Conservation (phyloP, 768 basidiomycete genomes). For the Russula virescens region DNA sequence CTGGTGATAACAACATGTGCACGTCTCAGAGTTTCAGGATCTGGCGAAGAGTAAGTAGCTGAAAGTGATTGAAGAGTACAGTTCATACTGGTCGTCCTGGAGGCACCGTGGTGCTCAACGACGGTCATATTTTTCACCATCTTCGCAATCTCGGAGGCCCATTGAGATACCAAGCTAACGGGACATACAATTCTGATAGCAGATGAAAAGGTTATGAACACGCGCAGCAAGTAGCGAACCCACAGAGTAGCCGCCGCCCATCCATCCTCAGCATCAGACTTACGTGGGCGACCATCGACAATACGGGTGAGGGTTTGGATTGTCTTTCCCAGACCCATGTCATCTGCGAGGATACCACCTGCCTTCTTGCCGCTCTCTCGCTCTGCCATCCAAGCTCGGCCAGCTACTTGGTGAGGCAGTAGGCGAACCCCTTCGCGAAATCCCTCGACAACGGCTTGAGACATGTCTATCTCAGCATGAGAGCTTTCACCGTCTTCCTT, state of each 20-base stretch:
- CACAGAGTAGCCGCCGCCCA: slow-evolving; percentile 70
- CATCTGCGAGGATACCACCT: slow-evolving; percentile 90
- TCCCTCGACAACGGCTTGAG: slow-evolving; percentile 67
- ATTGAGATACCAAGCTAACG: slow-evolving; percentile 82
- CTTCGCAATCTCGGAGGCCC: slow-evolving; percentile 79
- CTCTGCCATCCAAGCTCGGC: slow-evolving; percentile 81
- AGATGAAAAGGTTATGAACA: neutral
- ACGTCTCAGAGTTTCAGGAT: slow-evolving; percentile 46
- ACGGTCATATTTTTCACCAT: slow-evolving; percentile 64
- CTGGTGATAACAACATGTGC: slow-evolving; percentile 81
- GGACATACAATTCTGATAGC: slow-evolving; percentile 74
- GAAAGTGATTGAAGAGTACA: neutral
- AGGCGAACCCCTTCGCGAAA: slow-evolving; percentile 66
- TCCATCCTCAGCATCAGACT: slow-evolving; percentile 64
- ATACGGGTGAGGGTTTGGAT: slow-evolving; percentile 88
- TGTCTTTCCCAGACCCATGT: slow-evolving; percentile 88
- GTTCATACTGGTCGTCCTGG: slow-evolving; percentile 57
- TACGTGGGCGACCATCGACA: slow-evolving; percentile 68
- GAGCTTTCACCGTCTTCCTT: slow-evolving; percentile 43
- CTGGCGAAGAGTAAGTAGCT: slow-evolving; percentile 32
- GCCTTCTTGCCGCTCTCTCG: slow-evolving; percentile 72
- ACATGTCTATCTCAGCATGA: slow-evolving; percentile 48
- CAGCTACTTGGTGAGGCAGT: slow-evolving; percentile 84
- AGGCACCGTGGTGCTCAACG: slow-evolving; percentile 76
- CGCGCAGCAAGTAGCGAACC: slow-evolving; percentile 26